Evolutionary conservation across 768 basidiomycete genomes (phyloP).

Genomic region (Hydnomerulius pinastri): DNA sequence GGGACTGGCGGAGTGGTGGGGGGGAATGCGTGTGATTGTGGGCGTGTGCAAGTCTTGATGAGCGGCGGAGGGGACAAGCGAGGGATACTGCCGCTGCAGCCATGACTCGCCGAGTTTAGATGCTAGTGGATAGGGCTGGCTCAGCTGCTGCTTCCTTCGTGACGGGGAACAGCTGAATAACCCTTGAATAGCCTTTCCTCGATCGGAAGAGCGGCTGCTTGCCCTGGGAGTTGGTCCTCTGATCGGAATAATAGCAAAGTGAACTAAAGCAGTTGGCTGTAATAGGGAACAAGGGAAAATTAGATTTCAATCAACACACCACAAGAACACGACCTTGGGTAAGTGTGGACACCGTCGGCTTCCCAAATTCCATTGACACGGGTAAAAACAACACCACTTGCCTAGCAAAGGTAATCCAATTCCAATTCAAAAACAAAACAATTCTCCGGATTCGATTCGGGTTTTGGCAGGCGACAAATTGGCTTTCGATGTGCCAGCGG

Average conservation of each 20-base stretch:
- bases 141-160: not conserved
- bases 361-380: not conserved
- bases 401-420: not conserved
- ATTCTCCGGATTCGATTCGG: not conserved
- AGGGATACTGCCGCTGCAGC: slow-evolving; percentile 31
- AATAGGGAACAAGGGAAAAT: slow-evolving; percentile 5
- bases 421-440: not conserved
- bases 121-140: not conserved
- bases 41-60: slow-evolving; percentile 27
- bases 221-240: slow-evolving; percentile 9
- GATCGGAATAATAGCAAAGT: slow-evolving; percentile 3
- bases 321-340: not conserved
- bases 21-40: slow-evolving; percentile 8
- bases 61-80: slow-evolving; percentile 32
- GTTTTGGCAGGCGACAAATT: not conserved
- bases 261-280: not conserved
- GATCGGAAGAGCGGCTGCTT: slow-evolving; percentile 3
- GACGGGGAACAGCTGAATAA: not conserved
- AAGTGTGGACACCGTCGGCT: no score
- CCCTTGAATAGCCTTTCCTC: slow-evolving; percentile 7
- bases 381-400: not conserved
- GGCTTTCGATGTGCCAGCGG: not conserved
- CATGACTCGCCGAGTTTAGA: slow-evolving; percentile 16
- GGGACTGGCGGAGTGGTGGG: not conserved
- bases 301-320: slow-evolving; percentile 1